phyloP scores from a whole-genome alignment of 352 stramenopile species.

The Phytophthora rubi region DNA sequence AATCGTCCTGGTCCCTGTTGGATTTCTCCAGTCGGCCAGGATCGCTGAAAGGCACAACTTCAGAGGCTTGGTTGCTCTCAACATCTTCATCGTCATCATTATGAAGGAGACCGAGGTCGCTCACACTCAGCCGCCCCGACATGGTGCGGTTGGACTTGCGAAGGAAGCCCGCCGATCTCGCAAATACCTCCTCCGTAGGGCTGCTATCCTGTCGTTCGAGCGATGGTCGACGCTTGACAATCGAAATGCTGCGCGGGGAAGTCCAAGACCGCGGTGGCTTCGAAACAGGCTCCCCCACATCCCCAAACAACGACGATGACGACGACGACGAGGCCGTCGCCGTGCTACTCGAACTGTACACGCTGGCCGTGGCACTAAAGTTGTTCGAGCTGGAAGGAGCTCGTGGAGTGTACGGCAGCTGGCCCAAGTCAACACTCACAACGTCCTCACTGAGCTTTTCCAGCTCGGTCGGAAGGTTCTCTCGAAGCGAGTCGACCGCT shows the following conservation, averaged over 20 bases:
- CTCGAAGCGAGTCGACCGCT: slow-evolving; percentile 46
- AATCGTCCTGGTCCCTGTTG: slow-evolving; percentile 17
- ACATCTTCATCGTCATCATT: slow-evolving; percentile 42
- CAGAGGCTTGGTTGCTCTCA: slow-evolving; percentile 20
- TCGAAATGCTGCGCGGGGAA: slow-evolving; percentile 19
- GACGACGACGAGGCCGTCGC: slow-evolving; percentile 34
- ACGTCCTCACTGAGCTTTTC: slow-evolving; percentile 29
- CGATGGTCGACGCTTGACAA: slow-evolving; percentile 32
- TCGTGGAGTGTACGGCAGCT: slow-evolving; percentile 46
- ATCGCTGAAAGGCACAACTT: slow-evolving; percentile 5
- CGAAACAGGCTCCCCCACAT: slow-evolving; percentile 23
- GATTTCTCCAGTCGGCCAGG: slow-evolving; percentile 1
- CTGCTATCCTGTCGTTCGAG: slow-evolving; percentile 64
- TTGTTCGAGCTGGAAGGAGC: slow-evolving; percentile 11
- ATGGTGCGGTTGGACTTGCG: slow-evolving; percentile 61
- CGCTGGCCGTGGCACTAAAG: slow-evolving; percentile 25
- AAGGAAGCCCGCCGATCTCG: slow-evolving; percentile 71
- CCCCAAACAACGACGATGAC: slow-evolving; percentile 36
- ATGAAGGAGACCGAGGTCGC: slow-evolving; percentile 75
- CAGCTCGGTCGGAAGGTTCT: slow-evolving; percentile 25
- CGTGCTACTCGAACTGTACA: slow-evolving; percentile 38
- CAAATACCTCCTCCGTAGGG: slow-evolving; percentile 70
- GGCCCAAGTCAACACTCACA: slow-evolving; percentile 54
- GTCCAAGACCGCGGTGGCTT: slow-evolving; percentile 29
- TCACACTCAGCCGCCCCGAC: slow-evolving; percentile 72